phyloP scores from a whole-genome alignment of 2,329 filamentous ascomycete species.

The Microsporum canis region DNA sequence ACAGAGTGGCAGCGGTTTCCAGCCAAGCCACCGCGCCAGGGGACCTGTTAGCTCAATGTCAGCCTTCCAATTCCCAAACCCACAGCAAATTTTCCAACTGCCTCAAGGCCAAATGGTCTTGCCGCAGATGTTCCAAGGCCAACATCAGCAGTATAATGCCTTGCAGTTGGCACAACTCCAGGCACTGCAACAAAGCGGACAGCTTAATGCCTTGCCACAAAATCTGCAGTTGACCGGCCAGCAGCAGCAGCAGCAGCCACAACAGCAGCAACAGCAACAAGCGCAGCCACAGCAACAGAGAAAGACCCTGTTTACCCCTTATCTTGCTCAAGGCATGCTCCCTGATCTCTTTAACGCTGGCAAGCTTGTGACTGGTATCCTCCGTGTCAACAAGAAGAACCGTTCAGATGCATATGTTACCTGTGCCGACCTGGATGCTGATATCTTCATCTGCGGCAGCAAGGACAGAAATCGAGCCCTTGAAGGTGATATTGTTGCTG shows the following conservation, averaged over 20 bases:
- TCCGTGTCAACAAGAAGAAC: conserved; percentile 99
- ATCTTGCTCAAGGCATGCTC: conserved; percentile 85
- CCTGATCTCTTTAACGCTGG: conserved; percentile 84
- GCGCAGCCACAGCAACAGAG: conserved; percentile 72
- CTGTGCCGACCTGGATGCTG: conserved; percentile 84
- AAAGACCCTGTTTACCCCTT: conserved; percentile 97
- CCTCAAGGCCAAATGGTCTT: conserved; percentile 73
- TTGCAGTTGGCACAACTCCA: conserved; percentile 68
- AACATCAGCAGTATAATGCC: conserved; percentile 71
- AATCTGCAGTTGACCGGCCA: conserved; percentile 54
- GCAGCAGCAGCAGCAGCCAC: conserved; percentile 40
- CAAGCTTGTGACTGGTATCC: conserved; percentile 88
- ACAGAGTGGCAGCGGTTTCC: conserved; percentile 62
- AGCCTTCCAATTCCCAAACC: conserved; percentile 81
- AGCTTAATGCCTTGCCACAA: conserved; percentile 51
- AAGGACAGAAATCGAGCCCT: conserved; percentile 96
- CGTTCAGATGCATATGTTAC: conserved; percentile 96
- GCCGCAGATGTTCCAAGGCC: conserved; percentile 66
- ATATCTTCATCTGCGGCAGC: conserved; percentile 99
- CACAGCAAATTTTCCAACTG: conserved; percentile 64
- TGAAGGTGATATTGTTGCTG: conserved; percentile 87
- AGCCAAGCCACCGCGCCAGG: conserved; percentile 80
- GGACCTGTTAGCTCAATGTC: conserved; percentile 77
- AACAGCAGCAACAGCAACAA: conserved; percentile 54
- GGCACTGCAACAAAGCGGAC: conserved; percentile 59